Evolutionary conservation across 176 grass and related monocot species (phyloP).

Genomic region (Tillandsia leiboldiana): DNA sequence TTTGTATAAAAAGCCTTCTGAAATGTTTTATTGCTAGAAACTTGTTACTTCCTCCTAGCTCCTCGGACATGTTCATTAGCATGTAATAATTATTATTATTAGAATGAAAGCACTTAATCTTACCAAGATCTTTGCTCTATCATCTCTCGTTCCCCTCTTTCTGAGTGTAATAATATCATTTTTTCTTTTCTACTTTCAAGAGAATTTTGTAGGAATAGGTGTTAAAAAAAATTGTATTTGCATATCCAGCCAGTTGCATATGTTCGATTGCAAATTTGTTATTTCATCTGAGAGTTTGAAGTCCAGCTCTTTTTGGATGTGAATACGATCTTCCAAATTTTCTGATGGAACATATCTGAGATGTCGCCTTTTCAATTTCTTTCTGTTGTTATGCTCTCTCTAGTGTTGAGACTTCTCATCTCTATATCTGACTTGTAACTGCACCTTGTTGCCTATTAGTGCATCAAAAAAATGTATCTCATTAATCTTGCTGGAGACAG

Average conservation of each 20-base stretch:
- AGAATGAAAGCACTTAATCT: no score
- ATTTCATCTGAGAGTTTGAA: neutral
- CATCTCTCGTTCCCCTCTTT: no score
- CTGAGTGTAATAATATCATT: neutral
- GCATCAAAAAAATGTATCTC: neutral
- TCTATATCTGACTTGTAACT: neutral
- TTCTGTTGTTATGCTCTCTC: neutral
- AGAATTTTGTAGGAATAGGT: neutral
- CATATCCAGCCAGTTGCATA: neutral
- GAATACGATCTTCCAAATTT: neutral
- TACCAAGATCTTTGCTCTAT: no score
- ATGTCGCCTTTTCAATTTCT: neutral
- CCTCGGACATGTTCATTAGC: no score
- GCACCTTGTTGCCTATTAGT: neutral
- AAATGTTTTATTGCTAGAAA: no score
- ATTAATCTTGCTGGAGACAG: neutral
- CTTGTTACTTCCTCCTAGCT: no score
- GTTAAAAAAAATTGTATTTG: neutral
- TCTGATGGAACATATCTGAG: neutral
- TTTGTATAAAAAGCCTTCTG: no score
- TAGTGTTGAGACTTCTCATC: neutral
- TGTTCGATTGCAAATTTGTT: neutral
- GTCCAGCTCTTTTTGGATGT: neutral
- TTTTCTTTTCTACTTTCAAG: neutral
- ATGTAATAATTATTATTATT: no score